phyloP scores from a whole-genome alignment of 2,329 filamentous ascomycete species.

The Cordyceps cateniannulata region DNA sequence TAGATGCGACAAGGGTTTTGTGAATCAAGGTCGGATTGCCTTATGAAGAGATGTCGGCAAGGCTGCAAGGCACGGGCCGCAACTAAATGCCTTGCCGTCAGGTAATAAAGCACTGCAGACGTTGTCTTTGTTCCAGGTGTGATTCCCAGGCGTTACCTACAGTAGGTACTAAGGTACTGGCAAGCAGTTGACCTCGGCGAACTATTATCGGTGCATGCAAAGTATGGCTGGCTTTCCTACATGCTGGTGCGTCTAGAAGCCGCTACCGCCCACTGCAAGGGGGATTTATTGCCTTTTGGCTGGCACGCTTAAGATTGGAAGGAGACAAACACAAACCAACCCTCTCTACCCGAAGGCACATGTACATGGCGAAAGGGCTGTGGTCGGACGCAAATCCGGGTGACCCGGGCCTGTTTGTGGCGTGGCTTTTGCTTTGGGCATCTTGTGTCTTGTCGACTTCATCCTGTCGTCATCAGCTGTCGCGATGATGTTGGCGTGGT shows the following conservation, averaged over 20 bases:
- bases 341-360: no score
- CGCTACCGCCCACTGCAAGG: not conserved
- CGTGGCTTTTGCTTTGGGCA: not conserved
- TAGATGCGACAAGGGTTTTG: not conserved
- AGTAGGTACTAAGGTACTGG: no score
- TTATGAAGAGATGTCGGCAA: not conserved
- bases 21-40: not conserved
- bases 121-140: not conserved
- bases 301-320: no score
- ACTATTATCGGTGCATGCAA: not conserved
- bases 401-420: not conserved
- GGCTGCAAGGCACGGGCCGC: no score
- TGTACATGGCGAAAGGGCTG: not conserved
- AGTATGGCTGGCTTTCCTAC: no score
- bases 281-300: no score
- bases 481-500: not conserved
- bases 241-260: not conserved
- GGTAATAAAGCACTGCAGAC: no score
- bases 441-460: not conserved
- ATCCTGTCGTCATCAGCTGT: conserved; percentile 11
- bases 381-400: not conserved
- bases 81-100: not conserved
- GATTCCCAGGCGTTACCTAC: not conserved
- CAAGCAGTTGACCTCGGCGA: not conserved
- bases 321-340: not conserved